Base-by-base conservation (phyloP, 306 rosid species). In the Datisca glomerata region DNA sequence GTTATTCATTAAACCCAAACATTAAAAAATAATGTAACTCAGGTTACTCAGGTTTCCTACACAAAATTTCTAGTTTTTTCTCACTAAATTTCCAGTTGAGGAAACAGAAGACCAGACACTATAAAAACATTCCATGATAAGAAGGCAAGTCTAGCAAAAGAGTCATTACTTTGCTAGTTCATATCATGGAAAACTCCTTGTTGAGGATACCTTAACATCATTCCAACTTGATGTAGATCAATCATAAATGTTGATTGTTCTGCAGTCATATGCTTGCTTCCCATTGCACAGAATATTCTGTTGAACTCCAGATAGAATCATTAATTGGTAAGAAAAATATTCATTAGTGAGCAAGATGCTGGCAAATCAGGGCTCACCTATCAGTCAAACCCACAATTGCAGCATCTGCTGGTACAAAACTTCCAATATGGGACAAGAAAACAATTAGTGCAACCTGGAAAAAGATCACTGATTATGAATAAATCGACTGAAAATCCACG, bases 361-460 rank as follows among this genome's bases (percentile, higher is more conserved):
- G 45, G 57, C 35, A 35, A 12, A 51, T 43, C 24, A 34, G 45
- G 41, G 25, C 59, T 40, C 31, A 83, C 97, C 97, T 83, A 66
- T 89, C 97, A 13, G 95, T 89, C 76, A 89, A 75, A 51, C 97
- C 97, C 66, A 89, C 79, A 5, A 86, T 83, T 65, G 97, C 97
- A 55, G 91, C 80, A 72, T 83, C 97, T 20, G 97, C 95, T 6
- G 97, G 97, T 56, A 89, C 93, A 59, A 76, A 89, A 66, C 98
- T 83, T 63, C 93, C 97, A 20, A 89, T 80, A 64, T 89, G 97
- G 33, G 97, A 61, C 54, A 89, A 81, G 66, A 83, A 89, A 60
- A 89, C 93, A 31, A 83, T 80, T 61, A 83, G 54, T 55, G 97
- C 97, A 44, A 83, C 94, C 97, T 87, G 79, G 59, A 71, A 59